Percentiles rank a stretch among this genome's conserved stretches.
phyloP scores from a whole-genome alignment of 2,329 filamentous ascomycete species.

The Ophiostoma piceae region DNA sequence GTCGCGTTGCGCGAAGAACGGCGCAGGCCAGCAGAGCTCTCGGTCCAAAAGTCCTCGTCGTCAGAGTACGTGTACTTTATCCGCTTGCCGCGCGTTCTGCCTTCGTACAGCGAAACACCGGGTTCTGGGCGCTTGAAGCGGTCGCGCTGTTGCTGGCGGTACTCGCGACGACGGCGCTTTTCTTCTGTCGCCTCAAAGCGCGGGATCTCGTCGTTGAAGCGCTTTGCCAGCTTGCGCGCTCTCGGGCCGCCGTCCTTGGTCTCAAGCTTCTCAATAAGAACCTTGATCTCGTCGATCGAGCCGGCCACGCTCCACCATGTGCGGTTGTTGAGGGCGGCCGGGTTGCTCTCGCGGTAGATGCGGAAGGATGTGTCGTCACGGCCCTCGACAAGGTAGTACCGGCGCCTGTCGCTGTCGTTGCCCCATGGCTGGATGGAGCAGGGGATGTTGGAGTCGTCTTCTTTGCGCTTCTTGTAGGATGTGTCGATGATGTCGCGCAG shows the following conservation, averaged over 20 bases:
- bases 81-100: slow-evolving; percentile 89
- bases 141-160: slow-evolving; percentile 77
- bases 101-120: slow-evolving; percentile 91
- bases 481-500: slow-evolving; percentile 78
- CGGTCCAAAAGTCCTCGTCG: slow-evolving; percentile 67
- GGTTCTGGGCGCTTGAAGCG: slow-evolving; percentile 82
- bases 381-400: slow-evolving; percentile 91
- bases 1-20: slow-evolving; percentile 73
- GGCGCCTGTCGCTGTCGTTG: slow-evolving; percentile 66
- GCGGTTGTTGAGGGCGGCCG: slow-evolving; percentile 59
- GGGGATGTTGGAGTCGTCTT: slow-evolving; percentile 74
- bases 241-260: slow-evolving; percentile 73
- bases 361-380: slow-evolving; percentile 91
- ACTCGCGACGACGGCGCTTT: slow-evolving; percentile 92
- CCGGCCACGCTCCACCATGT: slow-evolving; percentile 94
- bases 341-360: slow-evolving; percentile 89
- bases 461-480: slow-evolving; percentile 75
- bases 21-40: slow-evolving; percentile 52
- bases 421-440: slow-evolving; percentile 77
- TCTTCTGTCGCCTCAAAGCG: slow-evolving; percentile 92
- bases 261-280: slow-evolving; percentile 69
- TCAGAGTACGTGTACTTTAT: slow-evolving; percentile 96
- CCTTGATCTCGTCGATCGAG: slow-evolving; percentile 76
- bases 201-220: slow-evolving; percentile 73
- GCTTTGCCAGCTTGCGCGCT: slow-evolving; percentile 70